A percentile compares a stretch with the other conserved stretches of the same genome.
Conservation (phyloP, 139 green algal species). For the Picochlorum sp. region DNA sequence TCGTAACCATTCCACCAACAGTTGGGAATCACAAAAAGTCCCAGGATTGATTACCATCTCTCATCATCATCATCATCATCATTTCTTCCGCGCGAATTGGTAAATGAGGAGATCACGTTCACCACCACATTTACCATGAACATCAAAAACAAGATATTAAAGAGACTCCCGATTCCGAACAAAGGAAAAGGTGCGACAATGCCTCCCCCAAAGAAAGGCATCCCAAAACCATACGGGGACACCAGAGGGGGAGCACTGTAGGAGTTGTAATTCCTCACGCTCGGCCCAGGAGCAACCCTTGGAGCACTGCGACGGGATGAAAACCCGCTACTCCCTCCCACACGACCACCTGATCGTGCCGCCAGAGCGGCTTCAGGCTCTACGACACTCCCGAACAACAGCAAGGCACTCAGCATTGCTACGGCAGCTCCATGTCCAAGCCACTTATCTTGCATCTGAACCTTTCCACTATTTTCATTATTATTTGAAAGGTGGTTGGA, state of each 20-base stretch:
- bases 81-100: not conserved
- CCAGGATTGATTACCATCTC: not conserved
- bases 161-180: constrained; percentile 18
- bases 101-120: not conserved
- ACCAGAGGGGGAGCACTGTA: constrained; percentile 23
- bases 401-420: no score
- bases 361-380: constrained; percentile 19
- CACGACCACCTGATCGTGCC: constrained; percentile 18
- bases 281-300: not conserved
- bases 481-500: not conserved
- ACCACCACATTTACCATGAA: constrained; percentile 14
- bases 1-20: no score
- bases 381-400: constrained; percentile 7
- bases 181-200: constrained; percentile 6
- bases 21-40: no score
- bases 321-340: constrained; percentile 21
- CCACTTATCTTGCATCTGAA: no score
- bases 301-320: constrained; percentile 1
- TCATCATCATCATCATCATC: constrained; percentile 5
- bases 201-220: constrained; percentile 26
- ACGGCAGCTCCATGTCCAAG: no score
- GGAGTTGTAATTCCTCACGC: constrained; percentile 21
- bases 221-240: constrained; percentile 19
- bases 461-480: not conserved
- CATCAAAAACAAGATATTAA: constrained; percentile 26